Base-by-base conservation (phyloP, 345 rosid species). In the Citrus hindsii region DNA sequence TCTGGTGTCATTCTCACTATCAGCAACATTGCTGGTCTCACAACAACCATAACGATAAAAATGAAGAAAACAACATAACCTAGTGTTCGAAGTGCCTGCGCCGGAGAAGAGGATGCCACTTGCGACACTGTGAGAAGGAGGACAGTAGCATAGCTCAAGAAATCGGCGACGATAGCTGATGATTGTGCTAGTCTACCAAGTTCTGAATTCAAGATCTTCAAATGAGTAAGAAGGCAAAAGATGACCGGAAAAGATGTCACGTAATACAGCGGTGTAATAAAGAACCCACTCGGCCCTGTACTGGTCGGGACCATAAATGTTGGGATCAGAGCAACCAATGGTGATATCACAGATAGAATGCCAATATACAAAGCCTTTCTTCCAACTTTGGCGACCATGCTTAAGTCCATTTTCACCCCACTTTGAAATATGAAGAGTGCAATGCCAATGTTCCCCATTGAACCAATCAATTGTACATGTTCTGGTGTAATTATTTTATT, bases 341-440 rank as follows among this genome's bases (percentile, higher is more conserved):
- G 58, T 53, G 58, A 21, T 19, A 53, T 0, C 2, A 79, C 59
- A 6, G 76, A 28, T 4, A 72, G 12, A 30, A 79, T 2, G 4
- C 82, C 86, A 6, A 81, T 18, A 7, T 9, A 69, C 46, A 70
- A 22, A 1, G 79, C 76, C 35, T 79, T 67, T n/a, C 53, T 78
- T 46, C 84, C 82, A 5, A 76, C 69, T 25, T 30, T 76, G 2
- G 2, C 9, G 2, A 67, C 70, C 64, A 81, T 60, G 46, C 75
- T 22, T 5, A 62, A 0, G 6, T 84, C 86, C 78, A 81, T 79
- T 46, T 84, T 84, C 63, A 81, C 80, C 2, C 82, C 84, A n/a
- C 40, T 72, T 2, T 71, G 67, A 46, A 84, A 84, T 4, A 81
- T 14, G 37, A 76, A 84, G 42, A 84, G 55, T 4, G 75, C 4